A percentile compares a stretch with the other conserved stretches of the same genome.
Evolutionary conservation across 2,329 filamentous ascomycete genomes (phyloP).

Genomic region (Aciculosporium take): DNA sequence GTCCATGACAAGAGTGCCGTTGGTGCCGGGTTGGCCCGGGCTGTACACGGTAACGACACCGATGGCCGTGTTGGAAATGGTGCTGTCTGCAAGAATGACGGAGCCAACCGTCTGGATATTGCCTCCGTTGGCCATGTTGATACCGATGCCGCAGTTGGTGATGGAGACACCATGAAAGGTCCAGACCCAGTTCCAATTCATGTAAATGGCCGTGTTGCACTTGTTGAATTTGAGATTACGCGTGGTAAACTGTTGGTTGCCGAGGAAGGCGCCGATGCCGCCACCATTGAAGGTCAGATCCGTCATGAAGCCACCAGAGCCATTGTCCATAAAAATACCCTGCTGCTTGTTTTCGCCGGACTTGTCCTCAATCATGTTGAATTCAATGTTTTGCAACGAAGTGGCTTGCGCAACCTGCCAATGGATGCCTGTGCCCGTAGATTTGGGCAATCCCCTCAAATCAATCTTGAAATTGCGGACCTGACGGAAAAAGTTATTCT

Average conservation of each 20-base stretch:
- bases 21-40: constrained; percentile 46
- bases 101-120: constrained; percentile 70
- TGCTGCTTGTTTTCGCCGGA: constrained; percentile 52
- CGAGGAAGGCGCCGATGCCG: constrained; percentile 62
- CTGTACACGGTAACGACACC: constrained; percentile 60
- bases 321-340: constrained; percentile 76
- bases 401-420: constrained; percentile 81
- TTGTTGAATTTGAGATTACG: constrained; percentile 71
- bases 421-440: constrained; percentile 56
- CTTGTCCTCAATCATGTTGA: constrained; percentile 60
- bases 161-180: constrained; percentile 63
- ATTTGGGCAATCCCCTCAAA: constrained; percentile 48
- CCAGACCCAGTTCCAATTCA: constrained; percentile 91
- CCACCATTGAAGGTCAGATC: constrained; percentile 77
- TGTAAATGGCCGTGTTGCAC: constrained; percentile 70
- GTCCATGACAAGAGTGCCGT: constrained; percentile 72
- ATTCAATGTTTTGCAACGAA: constrained; percentile 65
- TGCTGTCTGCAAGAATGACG: constrained; percentile 68
- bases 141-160: constrained; percentile 58
- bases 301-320: constrained; percentile 70
- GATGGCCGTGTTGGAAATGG: constrained; percentile 58
- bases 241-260: constrained; percentile 77
- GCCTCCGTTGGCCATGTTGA: constrained; percentile 58
- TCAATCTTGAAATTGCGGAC: constrained; percentile 74
- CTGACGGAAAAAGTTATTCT: constrained; percentile 74